Evolutionary conservation across 768 basidiomycete species (phyloP), one percentile per base, ranked within the genome.

Genomic region (Candolleomyces eurysporus): DNA sequence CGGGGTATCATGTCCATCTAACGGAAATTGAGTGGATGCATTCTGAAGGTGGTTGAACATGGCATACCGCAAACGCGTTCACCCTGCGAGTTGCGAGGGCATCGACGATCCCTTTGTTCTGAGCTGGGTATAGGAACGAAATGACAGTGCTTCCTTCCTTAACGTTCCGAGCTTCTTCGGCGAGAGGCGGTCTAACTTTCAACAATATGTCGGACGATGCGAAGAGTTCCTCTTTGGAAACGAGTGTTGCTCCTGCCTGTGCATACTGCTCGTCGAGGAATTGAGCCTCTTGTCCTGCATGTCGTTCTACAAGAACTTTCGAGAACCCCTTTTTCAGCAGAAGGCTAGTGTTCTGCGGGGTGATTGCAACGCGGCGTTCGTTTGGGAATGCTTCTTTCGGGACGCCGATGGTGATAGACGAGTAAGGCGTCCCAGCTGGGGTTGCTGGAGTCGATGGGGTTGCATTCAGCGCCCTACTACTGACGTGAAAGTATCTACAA

Each of bases 1-100:
- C 93, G 84, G 66, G 93, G 93, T 78, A 95, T 92, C 84, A 89
- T 85, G 70, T 95, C 93, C 93, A 95, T 95, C 71, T 81, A 63
- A 11, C 36, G 36, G 22, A 48, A 43, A 58, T 17, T 48, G 11
- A 51, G 63, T 53, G 16, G 48, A 50, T 57, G 30, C 39, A 26
- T 26, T 43, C 26, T n/a, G 32, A 26, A 17, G 31, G 42, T 26
- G 43, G 32, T 19, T 31, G 48, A 42, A 30, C 19, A 10, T 13
- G 10, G 22, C 79, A 17, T 68, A 82, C 82, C 58, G 89, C 92
- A 69, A 95, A 91, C 30, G 84, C 85, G 65, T 86, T 91, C 59
- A 88, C 79, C 64, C 84, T 84, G 58, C 84, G 82, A 36, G 80
- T 73, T n/a, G 87, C 82, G 64, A 94, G 77, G 53, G 80, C 79